Base-by-base conservation (phyloP, 371 early-diverging fungal genomes). In the Lichtheimia ramosa region DNA sequence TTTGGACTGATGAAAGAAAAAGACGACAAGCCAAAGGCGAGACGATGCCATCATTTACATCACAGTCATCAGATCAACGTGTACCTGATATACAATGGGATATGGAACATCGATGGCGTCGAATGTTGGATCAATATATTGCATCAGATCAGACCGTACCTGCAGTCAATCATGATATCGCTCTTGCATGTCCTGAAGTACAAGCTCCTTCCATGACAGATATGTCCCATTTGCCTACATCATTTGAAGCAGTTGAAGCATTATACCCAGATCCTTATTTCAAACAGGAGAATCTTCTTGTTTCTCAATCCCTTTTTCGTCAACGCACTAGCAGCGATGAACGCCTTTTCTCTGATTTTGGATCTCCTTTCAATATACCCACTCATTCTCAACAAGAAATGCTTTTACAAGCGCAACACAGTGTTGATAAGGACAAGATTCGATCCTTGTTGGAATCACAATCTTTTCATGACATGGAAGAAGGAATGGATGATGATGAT, bases 1-100 rank as follows among this genome's bases (percentile, higher is more conserved):
- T 88, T 0, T 89, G 88, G 89, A 65, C 79, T 53, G 89, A 79
- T 41, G 77, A 79, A 54, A 34, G 27, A 24, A 48, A 41, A 8
- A 66, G 75, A 3, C 68, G 68, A 16, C 21, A 16, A 34, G 16
- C 20, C 23, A 51, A 57, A 41, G 59, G 63, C 21, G 63, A 57
- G 14, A 59, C 60, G 4, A 64, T 70, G 13, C 63, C 62, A 15
- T 34, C 66, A 8, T 40, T 55, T 6, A 7, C 25, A 13, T 34
- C 34, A 8, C 46, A 34, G 0, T 39, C 16, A 14, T 48, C 16
- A 5, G 63, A 62, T 12, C 43, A 56, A 16, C 54, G 69, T 21
- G 59, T 48, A 0, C 49, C 58, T 21, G 2, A 24, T 15, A 21
- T 21, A 41, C 23, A 51, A 13, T 75, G 75, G 75, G 14, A 34